Evolutionary conservation across 164 flowering plant species (phyloP), one percentile per base, ranked within the genome.

Genomic region (Magnolia kwangsiensis): DNA sequence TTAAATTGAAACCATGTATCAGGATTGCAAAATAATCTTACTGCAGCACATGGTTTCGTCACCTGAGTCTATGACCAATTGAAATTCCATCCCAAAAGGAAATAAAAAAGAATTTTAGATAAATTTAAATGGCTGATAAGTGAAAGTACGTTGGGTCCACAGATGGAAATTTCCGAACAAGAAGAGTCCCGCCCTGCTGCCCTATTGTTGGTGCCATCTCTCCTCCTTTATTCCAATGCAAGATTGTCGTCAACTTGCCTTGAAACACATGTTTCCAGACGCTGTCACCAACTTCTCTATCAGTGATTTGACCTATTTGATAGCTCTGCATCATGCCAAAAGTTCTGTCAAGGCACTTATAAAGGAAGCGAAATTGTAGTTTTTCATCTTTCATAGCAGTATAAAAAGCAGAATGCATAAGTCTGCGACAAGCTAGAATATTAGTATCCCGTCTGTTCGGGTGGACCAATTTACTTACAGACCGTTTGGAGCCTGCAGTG

Each of bases 171-270:
- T 89, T 92, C 74, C 98, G 89, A 27, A 95, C 98, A 81, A 95
- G 97, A 81, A 95, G 96, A 72, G 96, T 91, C 67, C 93, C 91
- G 5, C 86, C 91, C 71, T 86, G 75, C 29, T 31, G 77, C 65
- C 86, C 92, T 29, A 90, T 83, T 5, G 90, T 84, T 11, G 97
- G 97, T 14, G 88, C 86, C 98, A 95, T 93, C 78, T 91, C 96
- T 71, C 76, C 88, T 77, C 97, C 97, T 84, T 89, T 92, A 76
- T 82, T 86, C 91, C 89, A 86, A 80, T 91, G 94, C 82, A 90
- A 77, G 81, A 55, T 55, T 55, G 81, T 92, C n/a, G 98, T 95
- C 86, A 95, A 67, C 84, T 84, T 95, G 75, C 96, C 96, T 72
- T 83, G 87, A 71, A 91, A 80, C 7, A 93, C 69, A 81, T 87